A percentile compares a stretch with the other conserved stretches of the same genome.
Evolutionary conservation across 495 filamentous ascomycete species (phyloP).

Genomic region (Lasiosphaeris hirsuta): DNA sequence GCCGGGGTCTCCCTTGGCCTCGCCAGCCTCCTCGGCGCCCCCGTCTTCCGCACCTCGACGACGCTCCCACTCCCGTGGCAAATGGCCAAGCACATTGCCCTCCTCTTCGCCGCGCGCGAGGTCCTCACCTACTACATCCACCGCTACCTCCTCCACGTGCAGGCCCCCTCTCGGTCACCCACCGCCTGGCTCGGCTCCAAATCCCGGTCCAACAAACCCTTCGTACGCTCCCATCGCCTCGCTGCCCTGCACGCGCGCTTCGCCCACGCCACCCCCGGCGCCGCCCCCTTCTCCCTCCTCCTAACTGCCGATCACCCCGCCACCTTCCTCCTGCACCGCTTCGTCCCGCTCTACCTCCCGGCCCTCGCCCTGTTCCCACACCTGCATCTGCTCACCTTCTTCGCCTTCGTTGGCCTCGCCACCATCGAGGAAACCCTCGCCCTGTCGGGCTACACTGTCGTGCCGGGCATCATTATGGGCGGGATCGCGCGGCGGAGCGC

Average conservation of each 20-base stretch:
- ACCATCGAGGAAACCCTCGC: conserved; percentile 75
- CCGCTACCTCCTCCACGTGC: conserved; percentile 63
- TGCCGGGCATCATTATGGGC: conserved; percentile 72
- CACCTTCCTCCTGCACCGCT: conserved; percentile 64
- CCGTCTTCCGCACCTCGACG: conserved; percentile 43
- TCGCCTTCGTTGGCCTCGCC: conserved; percentile 62
- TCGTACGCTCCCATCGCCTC: conserved; percentile 18
- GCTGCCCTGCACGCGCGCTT: conserved; percentile 54
- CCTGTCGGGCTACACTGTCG: conserved; percentile 70
- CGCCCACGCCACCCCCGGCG: conserved; percentile 53
- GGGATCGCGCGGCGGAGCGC: conserved; percentile 72
- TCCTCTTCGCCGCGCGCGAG: conserved; percentile 56
- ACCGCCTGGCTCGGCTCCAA: conserved; percentile 5
- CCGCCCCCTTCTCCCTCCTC: conserved; percentile 60
- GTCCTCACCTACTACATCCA: conserved; percentile 67
- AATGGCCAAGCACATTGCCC: conserved; percentile 61
- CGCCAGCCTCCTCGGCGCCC: conserved; percentile 24
- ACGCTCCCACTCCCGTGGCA: conserved; percentile 47
- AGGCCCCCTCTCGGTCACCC: conserved; percentile 23
- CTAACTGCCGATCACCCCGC: conserved; percentile 73
- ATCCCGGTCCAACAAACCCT: conserved; percentile 26
- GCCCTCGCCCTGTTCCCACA: conserved; percentile 39
- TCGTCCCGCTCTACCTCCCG: conserved; percentile 72
- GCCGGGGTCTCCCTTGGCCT: conserved; percentile 43
- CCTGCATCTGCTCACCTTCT: conserved; percentile 78